A percentile compares a stretch with the other conserved stretches of the same genome.
Evolutionary conservation across 2,329 filamentous ascomycete species (phyloP).

Genomic region (Coniochaeta sp.): DNA sequence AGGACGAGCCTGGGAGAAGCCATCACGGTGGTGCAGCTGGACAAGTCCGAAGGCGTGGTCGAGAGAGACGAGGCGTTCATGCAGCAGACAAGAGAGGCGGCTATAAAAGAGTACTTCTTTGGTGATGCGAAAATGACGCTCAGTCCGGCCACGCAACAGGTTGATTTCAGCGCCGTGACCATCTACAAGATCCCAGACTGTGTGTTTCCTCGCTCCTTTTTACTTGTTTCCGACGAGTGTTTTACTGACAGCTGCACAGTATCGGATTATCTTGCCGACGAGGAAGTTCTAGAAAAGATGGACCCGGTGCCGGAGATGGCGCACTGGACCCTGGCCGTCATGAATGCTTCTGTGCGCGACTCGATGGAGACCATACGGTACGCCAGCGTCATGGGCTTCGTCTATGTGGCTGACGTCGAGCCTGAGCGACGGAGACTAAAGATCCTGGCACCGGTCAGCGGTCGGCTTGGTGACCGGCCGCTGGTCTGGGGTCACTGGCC

Average conservation of each 20-base stretch:
- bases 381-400: slow-evolving; percentile 81
- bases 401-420: slow-evolving; percentile 89
- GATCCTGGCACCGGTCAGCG: slow-evolving; percentile 76
- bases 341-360: slow-evolving; percentile 66
- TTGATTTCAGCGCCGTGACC: slow-evolving; percentile 66
- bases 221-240: not conserved
- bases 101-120: slow-evolving; percentile 92
- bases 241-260: slow-evolving; percentile 2
- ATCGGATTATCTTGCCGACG: slow-evolving; percentile 23
- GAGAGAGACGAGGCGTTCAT: slow-evolving; percentile 68
- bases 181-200: slow-evolving; percentile 64
- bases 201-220: slow-evolving; percentile 14
- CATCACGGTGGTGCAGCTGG: slow-evolving; percentile 68
- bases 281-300: slow-evolving; percentile 50
- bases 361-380: slow-evolving; percentile 66
- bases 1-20: slow-evolving; percentile 54
- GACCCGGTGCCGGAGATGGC: slow-evolving; percentile 61
- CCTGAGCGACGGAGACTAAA: slow-evolving; percentile 73
- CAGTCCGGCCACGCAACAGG: slow-evolving; percentile 79
- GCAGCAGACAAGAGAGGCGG: slow-evolving; percentile 63
- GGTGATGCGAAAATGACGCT: slow-evolving; percentile 69
- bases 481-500: slow-evolving; percentile 83
- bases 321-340: slow-evolving; percentile 78
- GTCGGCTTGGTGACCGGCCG: slow-evolving; percentile 69
- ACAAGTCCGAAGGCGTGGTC: slow-evolving; percentile 80